Conservation (phyloP, 2,329 filamentous ascomycete species). For the Pezicula neosporulosa region DNA sequence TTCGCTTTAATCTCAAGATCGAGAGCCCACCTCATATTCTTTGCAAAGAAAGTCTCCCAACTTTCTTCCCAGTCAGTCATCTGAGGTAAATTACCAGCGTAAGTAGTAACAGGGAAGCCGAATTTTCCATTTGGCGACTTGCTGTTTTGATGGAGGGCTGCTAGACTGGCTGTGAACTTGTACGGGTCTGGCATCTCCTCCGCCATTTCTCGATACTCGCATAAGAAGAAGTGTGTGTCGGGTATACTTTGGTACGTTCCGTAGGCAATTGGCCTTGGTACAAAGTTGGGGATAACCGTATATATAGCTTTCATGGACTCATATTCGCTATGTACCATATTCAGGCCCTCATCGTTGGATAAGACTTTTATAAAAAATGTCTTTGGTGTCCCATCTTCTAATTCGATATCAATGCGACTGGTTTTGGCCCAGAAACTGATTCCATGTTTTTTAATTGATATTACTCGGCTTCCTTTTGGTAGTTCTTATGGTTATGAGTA, state of each 20-base stretch:
- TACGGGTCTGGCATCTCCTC: slow-evolving; percentile 21
- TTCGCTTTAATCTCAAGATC: slow-evolving; percentile 25
- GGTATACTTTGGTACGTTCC: slow-evolving; percentile 20
- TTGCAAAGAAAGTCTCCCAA: slow-evolving; percentile 35
- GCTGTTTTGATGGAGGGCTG: slow-evolving; percentile 19
- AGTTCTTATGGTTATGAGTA: slow-evolving; percentile 20
- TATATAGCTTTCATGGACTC: slow-evolving; percentile 32
- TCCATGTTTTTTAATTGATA: slow-evolving; percentile 28
- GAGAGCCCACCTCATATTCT: slow-evolving; percentile 27
- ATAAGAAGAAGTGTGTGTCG: slow-evolving; percentile 21
- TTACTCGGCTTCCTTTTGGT: slow-evolving; percentile 27
- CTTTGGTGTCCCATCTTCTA: slow-evolving; percentile 21
- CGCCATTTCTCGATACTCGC: slow-evolving; percentile 24
- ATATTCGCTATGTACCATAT: slow-evolving; percentile 35
- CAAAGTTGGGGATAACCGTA: slow-evolving; percentile 7
- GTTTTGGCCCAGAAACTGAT: slow-evolving; percentile 34
- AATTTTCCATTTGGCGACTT: slow-evolving; percentile 22
- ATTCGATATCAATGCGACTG: slow-evolving; percentile 26
- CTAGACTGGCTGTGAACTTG: slow-evolving; percentile 18
- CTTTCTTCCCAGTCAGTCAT: slow-evolving; percentile 29
- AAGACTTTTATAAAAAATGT: slow-evolving; percentile 31
- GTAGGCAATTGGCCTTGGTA: slow-evolving; percentile 11
- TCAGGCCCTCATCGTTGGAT: slow-evolving; percentile 14
- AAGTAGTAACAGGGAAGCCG: slow-evolving; percentile 26
- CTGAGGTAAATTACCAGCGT: slow-evolving; percentile 22